Conservation (phyloP, 176 grass and related monocot species). For the Oryza officinalis region DNA sequence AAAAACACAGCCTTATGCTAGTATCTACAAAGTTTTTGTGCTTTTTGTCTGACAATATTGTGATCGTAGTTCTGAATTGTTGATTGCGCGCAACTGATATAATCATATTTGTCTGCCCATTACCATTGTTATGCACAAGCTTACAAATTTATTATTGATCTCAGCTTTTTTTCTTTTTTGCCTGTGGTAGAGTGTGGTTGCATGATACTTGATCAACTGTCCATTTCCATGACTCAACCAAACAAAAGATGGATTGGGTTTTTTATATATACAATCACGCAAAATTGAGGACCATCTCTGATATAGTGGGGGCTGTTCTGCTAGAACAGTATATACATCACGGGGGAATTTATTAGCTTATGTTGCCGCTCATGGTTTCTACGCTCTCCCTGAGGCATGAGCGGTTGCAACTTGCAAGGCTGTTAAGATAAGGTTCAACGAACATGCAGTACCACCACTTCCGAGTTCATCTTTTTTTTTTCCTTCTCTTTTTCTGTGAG, state of each 20-base stretch:
- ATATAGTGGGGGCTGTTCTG: not conserved
- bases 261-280: not conserved
- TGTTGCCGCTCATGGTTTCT: not conserved
- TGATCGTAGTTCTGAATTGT: not conserved
- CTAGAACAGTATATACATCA: not conserved
- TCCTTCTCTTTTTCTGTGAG: not conserved
- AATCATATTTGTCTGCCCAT: too few relatives aligned
- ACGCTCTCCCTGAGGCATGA: not conserved
- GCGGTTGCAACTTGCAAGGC: not conserved
- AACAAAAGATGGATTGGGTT: not conserved
- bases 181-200: not conserved
- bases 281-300: not conserved
- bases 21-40: too few relatives aligned
- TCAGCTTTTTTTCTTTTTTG: not conserved
- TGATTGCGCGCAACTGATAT: not conserved
- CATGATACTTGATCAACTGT: not conserved
- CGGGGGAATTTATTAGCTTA: not conserved
- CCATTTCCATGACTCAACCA: not conserved
- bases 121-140: not conserved
- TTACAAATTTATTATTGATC: not conserved
- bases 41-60: too few relatives aligned
- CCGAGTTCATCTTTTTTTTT: not conserved
- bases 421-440: not conserved
- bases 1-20: too few relatives aligned
- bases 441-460: conserved; percentile 3